These are phyloP conservation scores for Cytospora piceae DNA, from an alignment of 2,329 filamentous ascomycete species.

Conservation along the genomic window DNA sequence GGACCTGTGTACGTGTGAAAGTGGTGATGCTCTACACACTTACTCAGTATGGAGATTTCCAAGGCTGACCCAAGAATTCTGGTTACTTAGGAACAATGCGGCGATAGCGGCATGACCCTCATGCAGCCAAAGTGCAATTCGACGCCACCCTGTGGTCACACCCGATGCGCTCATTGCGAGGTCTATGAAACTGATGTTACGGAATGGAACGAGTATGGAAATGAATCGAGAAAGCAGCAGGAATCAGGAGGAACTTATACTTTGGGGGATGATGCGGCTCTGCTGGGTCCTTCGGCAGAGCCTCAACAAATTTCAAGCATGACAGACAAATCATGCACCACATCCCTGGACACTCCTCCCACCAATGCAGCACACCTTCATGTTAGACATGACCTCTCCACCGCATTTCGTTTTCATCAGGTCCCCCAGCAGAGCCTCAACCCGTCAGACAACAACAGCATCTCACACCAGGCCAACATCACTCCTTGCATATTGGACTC, in stretches of 20 bases:
- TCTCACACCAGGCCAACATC: background rate
- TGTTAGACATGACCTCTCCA: background rate
- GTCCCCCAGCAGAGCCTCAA: constrained; percentile 13
- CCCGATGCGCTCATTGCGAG: background rate
- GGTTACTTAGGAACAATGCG: background rate
- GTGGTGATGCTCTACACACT: too few species aligned
- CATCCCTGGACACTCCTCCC: background rate
- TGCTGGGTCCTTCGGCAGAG: background rate
- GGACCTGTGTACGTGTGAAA: background rate
- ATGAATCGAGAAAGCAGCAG: background rate
- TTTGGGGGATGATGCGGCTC: constrained; percentile 2
- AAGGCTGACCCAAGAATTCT: background rate
- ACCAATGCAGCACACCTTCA: background rate
- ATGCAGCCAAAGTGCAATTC: background rate
- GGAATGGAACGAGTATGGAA: background rate
- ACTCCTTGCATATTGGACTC: background rate
- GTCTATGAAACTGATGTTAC: background rate
- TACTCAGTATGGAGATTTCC: background rate
- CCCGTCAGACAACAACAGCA: background rate
- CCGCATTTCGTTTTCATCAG: too few species aligned
- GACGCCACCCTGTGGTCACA: background rate
- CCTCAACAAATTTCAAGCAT: background rate
- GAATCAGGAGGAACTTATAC: background rate
- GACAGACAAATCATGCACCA: background rate
- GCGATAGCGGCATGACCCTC: background rate